phyloP scores from a whole-genome alignment of 2,329 filamentous ascomycete genomes.

The Chaetoscypha palmicola region DNA sequence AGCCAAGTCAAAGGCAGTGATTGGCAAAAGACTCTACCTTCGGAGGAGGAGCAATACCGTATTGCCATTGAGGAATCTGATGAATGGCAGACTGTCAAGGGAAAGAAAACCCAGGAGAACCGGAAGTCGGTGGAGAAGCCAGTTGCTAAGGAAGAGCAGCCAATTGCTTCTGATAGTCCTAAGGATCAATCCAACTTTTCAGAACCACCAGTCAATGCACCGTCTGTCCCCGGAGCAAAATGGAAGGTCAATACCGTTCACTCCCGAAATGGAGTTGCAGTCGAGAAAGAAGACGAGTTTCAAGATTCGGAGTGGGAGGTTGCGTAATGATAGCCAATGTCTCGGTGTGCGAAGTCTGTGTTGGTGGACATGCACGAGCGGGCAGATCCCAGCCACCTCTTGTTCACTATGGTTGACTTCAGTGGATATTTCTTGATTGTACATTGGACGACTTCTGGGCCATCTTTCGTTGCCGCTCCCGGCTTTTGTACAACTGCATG shows the following conservation, averaged over 20 bases:
- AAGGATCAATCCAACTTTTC: constrained; percentile 18
- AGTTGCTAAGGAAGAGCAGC: constrained; percentile 21
- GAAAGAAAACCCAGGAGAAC: constrained; percentile 17
- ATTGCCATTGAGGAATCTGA: constrained; percentile 45
- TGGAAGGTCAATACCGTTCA: constrained; percentile 18
- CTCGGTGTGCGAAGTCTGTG: not conserved
- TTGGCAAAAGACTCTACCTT: constrained; percentile 36
- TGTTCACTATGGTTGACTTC: not conserved
- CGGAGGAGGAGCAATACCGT: constrained; percentile 57
- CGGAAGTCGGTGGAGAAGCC: constrained; percentile 21
- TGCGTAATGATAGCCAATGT: constrained; percentile 13
- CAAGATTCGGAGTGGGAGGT: constrained; percentile 31
- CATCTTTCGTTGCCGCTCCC: constrained; percentile 9
- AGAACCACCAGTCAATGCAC: constrained; percentile 16
- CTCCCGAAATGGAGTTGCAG: constrained; percentile 15
- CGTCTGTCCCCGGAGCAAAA: constrained; percentile 21
- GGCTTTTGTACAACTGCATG: constrained; percentile 17
- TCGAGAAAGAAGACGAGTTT: constrained; percentile 18
- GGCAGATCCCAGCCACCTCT: not conserved
- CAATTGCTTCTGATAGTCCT: constrained; percentile 15
- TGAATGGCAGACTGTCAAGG: constrained; percentile 52
- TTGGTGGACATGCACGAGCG: not conserved
- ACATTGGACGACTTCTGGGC: constrained; percentile 16
- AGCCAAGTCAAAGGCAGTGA: constrained; percentile 16
- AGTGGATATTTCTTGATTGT: constrained; percentile 15